Conservation (phyloP, 495 filamentous ascomycete species). For the Aspergillus campestris region DNA sequence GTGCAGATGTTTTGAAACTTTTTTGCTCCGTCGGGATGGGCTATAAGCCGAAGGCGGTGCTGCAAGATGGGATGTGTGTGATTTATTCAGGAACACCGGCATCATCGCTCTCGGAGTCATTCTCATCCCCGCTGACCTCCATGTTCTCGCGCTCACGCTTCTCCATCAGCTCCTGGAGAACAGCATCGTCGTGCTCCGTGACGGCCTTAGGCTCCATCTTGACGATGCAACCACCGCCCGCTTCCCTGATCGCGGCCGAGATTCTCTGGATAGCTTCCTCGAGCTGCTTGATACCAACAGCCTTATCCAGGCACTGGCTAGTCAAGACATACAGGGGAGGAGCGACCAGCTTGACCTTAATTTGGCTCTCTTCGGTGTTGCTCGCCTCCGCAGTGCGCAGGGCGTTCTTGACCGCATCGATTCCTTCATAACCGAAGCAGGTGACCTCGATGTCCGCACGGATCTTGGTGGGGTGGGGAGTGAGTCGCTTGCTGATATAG, state of each 20-base stretch:
- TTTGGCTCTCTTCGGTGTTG: constrained; percentile 81
- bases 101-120: constrained; percentile 86
- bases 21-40: constrained; percentile 1
- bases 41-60: constrained; percentile 1
- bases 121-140: constrained; percentile 94
- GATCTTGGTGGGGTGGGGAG: constrained; percentile 94
- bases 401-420: constrained; percentile 92
- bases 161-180: constrained; percentile 95
- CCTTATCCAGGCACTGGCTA: constrained; percentile 91
- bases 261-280: constrained; percentile 86
- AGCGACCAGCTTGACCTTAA: constrained; percentile 94
- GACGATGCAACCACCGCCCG: constrained; percentile 70
- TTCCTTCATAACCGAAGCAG: constrained; percentile 96
- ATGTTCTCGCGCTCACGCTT: constrained; percentile 97
- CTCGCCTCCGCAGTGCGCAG: constrained; percentile 79
- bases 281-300: constrained; percentile 67
- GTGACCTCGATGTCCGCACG: constrained; percentile 97
- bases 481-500: constrained; percentile 93
- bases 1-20: not conserved
- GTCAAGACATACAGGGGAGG: constrained; percentile 93
- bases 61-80: constrained; percentile 7
- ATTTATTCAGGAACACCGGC: constrained; percentile 39
- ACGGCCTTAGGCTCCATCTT: constrained; percentile 99
- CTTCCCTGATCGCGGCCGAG: constrained; percentile 59
- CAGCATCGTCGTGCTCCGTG: constrained; percentile 95